Evolutionary conservation across 345 rosid genomes (phyloP).

Genomic region (Eucalyptus curtisii): DNA sequence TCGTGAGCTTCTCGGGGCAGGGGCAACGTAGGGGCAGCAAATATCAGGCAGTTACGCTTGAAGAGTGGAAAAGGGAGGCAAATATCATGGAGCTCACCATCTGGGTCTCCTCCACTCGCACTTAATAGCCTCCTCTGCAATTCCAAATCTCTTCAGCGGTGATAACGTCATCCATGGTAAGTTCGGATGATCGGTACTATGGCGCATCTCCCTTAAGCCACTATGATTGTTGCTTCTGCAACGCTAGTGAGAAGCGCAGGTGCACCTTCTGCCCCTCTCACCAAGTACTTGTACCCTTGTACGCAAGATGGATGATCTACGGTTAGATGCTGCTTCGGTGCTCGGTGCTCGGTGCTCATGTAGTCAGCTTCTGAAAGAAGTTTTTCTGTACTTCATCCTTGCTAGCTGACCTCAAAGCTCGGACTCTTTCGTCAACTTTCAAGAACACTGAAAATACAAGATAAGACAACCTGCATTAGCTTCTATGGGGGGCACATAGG

Average conservation of each 20-base stretch:
- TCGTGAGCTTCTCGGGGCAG: neutral
- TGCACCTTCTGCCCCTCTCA: neutral
- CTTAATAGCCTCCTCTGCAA: neutral
- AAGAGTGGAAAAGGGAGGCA: neutral
- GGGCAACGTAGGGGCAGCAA: too few relatives aligned
- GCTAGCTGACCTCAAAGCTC: neutral
- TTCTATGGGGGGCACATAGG: too few relatives aligned
- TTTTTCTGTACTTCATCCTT: neutral
- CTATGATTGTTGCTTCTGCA: neutral
- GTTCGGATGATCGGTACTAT: neutral
- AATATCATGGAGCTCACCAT: neutral
- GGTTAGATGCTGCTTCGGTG: neutral
- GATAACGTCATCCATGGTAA: neutral
- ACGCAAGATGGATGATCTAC: neutral
- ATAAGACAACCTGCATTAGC: too few relatives aligned
- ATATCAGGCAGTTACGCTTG: neutral
- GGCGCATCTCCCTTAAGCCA: neutral
- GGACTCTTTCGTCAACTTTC: too few relatives aligned
- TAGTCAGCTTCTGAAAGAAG: neutral
- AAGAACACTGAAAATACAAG: too few relatives aligned
- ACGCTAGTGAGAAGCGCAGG: neutral
- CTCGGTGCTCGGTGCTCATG: neutral
- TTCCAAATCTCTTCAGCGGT: neutral
- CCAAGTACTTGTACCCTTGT: neutral
- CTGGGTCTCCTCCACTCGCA: neutral